phyloP scores from a whole-genome alignment of 768 basidiomycete genomes.

The Arthromyces matolae region DNA sequence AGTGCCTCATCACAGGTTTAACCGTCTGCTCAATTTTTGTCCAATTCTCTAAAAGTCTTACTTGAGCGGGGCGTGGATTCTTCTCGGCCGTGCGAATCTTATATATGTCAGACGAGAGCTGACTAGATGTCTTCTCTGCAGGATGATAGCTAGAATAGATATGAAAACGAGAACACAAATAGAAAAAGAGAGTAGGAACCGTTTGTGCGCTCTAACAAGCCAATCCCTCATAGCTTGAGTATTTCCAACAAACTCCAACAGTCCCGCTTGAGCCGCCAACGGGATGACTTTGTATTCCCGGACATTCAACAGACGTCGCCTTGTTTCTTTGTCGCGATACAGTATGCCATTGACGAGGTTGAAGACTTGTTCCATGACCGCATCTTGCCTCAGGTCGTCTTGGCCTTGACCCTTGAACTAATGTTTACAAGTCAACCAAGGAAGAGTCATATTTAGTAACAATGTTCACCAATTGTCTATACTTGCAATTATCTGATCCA shows the following conservation, averaged over 20 bases:
- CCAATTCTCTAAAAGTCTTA: constrained; percentile 22
- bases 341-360: constrained; percentile 82
- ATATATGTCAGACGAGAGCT: constrained; percentile 19
- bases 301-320: constrained; percentile 65
- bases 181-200: constrained; percentile 35
- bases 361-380: constrained; percentile 99
- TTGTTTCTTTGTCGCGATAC: constrained; percentile 67
- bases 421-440: not conserved
- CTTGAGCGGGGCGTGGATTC: not conserved
- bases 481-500: constrained; percentile 60
- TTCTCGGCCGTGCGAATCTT: constrained; percentile 26
- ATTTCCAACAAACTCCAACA: constrained; percentile 88
- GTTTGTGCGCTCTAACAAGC: constrained; percentile 59
- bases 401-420: constrained; percentile 90
- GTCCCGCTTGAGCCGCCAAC: constrained; percentile 71
- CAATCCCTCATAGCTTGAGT: constrained; percentile 63
- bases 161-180: not conserved
- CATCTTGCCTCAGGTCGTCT: constrained; percentile 95
- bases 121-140: constrained; percentile 41
- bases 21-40: constrained; percentile 40
- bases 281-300: constrained; percentile 90
- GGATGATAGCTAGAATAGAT: constrained; percentile 57
- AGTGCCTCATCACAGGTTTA: constrained; percentile 89
- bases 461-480: constrained; percentile 64
- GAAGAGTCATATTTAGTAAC: not conserved